Percentiles rank a stretch among this genome's conserved stretches.
Evolutionary conservation across 202 grass and related monocot genomes (phyloP).

Genomic region (Bolboschoenoplectus hybrid): DNA sequence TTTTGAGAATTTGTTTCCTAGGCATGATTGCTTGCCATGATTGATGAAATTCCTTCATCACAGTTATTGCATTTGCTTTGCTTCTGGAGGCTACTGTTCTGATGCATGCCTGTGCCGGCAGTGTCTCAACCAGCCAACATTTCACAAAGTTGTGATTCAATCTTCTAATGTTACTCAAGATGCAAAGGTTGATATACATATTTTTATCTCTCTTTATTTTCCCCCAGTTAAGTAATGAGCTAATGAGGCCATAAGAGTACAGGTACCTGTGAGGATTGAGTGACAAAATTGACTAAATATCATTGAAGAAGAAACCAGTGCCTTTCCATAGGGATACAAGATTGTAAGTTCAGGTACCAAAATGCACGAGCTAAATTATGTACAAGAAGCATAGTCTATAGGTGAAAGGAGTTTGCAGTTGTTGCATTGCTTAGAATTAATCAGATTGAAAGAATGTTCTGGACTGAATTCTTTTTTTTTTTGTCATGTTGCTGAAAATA

Average conservation of each 20-base stretch:
- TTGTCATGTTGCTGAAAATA: slow-evolving; percentile 9
- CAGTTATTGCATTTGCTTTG: slow-evolving; percentile 78
- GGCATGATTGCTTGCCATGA: slow-evolving; percentile 34
- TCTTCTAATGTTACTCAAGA: slow-evolving; percentile 66
- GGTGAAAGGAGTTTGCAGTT: slow-evolving; percentile 3
- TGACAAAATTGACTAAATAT: background rate
- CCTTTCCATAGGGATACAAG: background rate
- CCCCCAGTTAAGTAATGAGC: background rate
- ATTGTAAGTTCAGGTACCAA: background rate
- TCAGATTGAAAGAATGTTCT: slow-evolving; percentile 19
- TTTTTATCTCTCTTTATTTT: slow-evolving; percentile 45
- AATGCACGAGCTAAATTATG: slow-evolving; percentile 12
- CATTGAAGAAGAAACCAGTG: background rate
- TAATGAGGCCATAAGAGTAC: background rate
- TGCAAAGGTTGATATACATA: slow-evolving; percentile 56
- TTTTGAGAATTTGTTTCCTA: slow-evolving; percentile 26
- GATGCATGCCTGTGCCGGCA: slow-evolving; percentile 64
- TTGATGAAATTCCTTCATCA: slow-evolving; percentile 23
- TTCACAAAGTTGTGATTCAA: slow-evolving; percentile 63
- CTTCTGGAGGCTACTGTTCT: slow-evolving; percentile 79
- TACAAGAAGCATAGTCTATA: background rate
- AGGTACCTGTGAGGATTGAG: slow-evolving; percentile 7
- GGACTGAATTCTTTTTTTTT: background rate
- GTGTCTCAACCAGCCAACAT: slow-evolving; percentile 68
- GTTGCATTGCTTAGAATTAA: slow-evolving; percentile 3